phyloP scores from a whole-genome alignment of 2,329 filamentous ascomycete species.

The Colletotrichum tamarilloi region DNA sequence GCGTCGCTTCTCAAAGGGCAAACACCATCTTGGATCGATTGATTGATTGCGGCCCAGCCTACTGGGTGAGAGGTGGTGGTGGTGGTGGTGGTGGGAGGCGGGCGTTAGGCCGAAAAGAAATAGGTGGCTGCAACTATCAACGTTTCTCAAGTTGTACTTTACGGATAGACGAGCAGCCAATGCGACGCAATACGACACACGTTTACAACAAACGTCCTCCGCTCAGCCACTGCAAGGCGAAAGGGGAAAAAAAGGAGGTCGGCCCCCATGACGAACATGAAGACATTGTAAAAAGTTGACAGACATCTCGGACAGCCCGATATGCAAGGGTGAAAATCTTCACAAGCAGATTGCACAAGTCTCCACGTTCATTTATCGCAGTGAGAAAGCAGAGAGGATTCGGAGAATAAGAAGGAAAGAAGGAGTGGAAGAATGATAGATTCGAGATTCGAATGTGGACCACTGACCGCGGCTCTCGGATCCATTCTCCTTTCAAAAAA shows the following conservation, averaged over 20 bases:
- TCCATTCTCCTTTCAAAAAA: background rate
- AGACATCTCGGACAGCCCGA: background rate
- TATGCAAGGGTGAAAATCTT: background rate
- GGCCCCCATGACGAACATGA: background rate
- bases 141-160: too few species aligned
- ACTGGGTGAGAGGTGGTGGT: background rate
- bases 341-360: background rate
- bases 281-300: background rate
- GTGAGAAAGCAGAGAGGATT: background rate
- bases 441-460: background rate
- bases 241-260: background rate
- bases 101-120: constrained; percentile 13
- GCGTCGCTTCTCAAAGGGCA: background rate
- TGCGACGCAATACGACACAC: background rate
- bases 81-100: background rate
- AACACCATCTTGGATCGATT: background rate
- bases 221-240: background rate
- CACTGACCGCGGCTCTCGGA: background rate
- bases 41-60: background rate
- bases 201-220: background rate
- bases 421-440: too few species aligned
- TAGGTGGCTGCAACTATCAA: constrained; percentile 10
- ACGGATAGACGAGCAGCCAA: background rate
- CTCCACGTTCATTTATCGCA: background rate
- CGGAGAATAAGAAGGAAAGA: background rate